Evolutionary conservation across 805 yeast species (phyloP).

Genomic region (Schwanniomyces polymorphus): DNA sequence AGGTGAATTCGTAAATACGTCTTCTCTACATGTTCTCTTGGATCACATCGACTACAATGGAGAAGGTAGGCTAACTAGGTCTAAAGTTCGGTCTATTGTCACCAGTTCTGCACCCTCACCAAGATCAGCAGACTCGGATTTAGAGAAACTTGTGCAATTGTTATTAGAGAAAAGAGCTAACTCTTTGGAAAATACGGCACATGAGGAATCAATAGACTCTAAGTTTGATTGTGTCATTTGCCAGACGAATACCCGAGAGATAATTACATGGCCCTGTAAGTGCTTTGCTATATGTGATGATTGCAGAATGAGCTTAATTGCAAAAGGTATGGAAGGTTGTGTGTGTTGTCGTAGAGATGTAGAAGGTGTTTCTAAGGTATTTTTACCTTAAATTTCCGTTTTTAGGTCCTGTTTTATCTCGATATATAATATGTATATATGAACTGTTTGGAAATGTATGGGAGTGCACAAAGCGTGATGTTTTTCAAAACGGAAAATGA

Average conservation of each 20-base stretch:
- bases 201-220: conserved; percentile 27
- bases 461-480: background rate
- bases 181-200: background rate
- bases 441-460: background rate
- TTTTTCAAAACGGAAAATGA: conserved; percentile 1
- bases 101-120: background rate
- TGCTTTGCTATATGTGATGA: conserved; percentile 87
- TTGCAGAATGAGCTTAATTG: conserved; percentile 72
- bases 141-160: conserved; percentile 9
- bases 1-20: conserved; percentile 19
- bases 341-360: conserved; percentile 82
- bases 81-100: conserved; percentile 17
- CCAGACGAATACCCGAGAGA: conserved; percentile 68
- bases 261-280: conserved; percentile 90
- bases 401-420: background rate
- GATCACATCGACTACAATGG: conserved; percentile 21
- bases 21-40: conserved; percentile 19
- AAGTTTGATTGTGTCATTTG: conserved; percentile 74
- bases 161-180: conserved; percentile 7
- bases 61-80: conserved; percentile 31
- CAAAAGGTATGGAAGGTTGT: conserved; percentile 73
- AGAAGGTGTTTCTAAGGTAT: conserved; percentile 62
- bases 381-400: conserved; percentile 44
- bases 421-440: background rate
- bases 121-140: background rate